Base-by-base conservation (phyloP, 73 alveolate genomes). In the Paramecium bursaria region DNA sequence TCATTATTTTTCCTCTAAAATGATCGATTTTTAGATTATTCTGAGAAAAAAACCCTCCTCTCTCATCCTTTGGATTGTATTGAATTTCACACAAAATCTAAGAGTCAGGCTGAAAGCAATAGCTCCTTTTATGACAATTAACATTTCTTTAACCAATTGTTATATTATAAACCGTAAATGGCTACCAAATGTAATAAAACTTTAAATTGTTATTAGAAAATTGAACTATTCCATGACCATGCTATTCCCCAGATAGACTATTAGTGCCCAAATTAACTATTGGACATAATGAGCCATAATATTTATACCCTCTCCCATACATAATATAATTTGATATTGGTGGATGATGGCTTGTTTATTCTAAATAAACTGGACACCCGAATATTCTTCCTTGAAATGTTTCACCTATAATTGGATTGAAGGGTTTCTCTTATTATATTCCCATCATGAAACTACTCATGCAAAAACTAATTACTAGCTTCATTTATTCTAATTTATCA, bases 301-400 rank as follows among this genome's bases (percentile, higher is more conserved):
- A 50, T 53, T 79, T 73, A 79, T 54, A 79, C 10, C 74, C 89
- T 55, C 89, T 79, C 15, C 89, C 89, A 42, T 21, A 79, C 57
- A 79, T 48, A 10, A 53, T 39, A 25, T 79, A 79, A 47, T 50
- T 79, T 6, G 89, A 79, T 22, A 54, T 53, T 3, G 89, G 89
- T 23, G 89, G 89, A 53, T 79, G 89, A 27, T 79, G 89, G 13
- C 54, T 17, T 6, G 89, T 79, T 61, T 79, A 73, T 17, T 79
- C 89, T 4, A 79, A 54, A 79, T 79, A 79, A 22, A 79, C 54
- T 17, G 89, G 89, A 4, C 89, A 79, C n/a, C 89, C 89, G 11
- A 53, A 44, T 15, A 79, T 42, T 79, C 89, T 79, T 10, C 85
- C 89, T 42, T 79, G 23, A 33, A 79, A 48, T 10, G 89, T 79